Base-by-base conservation (phyloP, 352 stramenopile species). In the Detonula confervacea region DNA sequence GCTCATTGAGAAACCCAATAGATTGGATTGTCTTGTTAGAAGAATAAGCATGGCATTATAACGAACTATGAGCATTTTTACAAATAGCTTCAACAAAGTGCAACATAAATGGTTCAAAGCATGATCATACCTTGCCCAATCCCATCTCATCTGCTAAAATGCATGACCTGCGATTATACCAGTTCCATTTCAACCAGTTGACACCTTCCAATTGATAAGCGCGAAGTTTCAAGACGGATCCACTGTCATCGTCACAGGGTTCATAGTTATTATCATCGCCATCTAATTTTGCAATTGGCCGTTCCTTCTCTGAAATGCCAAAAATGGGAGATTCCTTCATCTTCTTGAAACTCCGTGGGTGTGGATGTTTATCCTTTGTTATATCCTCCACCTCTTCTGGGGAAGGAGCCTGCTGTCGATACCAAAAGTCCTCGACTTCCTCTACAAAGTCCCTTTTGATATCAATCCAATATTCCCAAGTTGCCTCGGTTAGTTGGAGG, bases 131-230 rank as follows among this genome's bases (percentile, higher is more conserved):
- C 74, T 95, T 95, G 55, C 90, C 91, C 11, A 99, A 83, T 24
- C 97, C 93, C 93, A 98, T 97, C 73, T 98, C 95, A 79, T 98
- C 95, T n/a, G 95, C 95, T 29, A 97, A 89, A 71, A 98, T 97
- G 63, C 96, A 99, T 59, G 97, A 98, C 33, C 97, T 94, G 18
- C 94, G 91, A 85, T 99, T 98, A 80, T 98, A 97, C 95, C 96
- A 98, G 72, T 98, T 98, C 84, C 98, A 98, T 7, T 98, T 91
- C 49, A 99, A 87, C 97, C 97, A 99, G 72, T 98, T 98, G 9
- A 99, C 92, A 54, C 97, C 97, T 91, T 99, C 97, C 20, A 99
- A 89, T 81, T 99, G 97, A 71, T 99, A 99, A 14, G 90, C 94
- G 64, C 97, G 94, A 25, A 99, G 86, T 44, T 80, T 84, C 44